phyloP scores from a whole-genome alignment of 164 flowering plant species.

The Protea cynaroides region DNA sequence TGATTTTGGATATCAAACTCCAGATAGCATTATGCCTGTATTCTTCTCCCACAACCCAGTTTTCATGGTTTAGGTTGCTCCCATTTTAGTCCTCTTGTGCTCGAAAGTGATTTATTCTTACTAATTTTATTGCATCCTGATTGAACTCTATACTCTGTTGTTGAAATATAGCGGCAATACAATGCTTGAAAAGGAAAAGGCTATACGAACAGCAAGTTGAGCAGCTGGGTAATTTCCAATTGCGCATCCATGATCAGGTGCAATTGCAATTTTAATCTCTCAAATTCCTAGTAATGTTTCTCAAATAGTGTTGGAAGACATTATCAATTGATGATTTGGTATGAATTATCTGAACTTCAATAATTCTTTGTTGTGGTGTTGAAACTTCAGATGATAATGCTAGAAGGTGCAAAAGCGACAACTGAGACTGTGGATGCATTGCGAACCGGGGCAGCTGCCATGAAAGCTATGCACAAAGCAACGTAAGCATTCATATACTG shows the following conservation, averaged over 20 bases:
- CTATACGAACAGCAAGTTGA: constrained; percentile 38
- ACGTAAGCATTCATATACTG: constrained; percentile 25
- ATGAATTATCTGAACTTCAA: not conserved
- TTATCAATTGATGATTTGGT: not conserved
- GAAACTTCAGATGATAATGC: constrained; percentile 31
- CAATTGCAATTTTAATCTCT: not conserved
- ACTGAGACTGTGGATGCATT: constrained; percentile 47
- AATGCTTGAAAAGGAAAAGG: constrained; percentile 41
- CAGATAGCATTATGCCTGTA: not conserved
- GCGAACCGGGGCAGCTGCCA: constrained; percentile 42
- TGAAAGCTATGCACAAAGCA: constrained; percentile 48
- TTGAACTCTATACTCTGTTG: constrained; percentile 1
- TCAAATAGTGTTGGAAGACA: not conserved
- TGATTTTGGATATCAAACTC: not conserved
- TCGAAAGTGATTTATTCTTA: not conserved
- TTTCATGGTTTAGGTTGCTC: too few species aligned
- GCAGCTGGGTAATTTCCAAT: constrained; percentile 41
- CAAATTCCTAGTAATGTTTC: not conserved
- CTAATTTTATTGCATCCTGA: not conserved
- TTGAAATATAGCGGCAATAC: constrained; percentile 31
- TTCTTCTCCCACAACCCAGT: too few species aligned
- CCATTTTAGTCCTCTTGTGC: too few species aligned
- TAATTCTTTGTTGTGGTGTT: not conserved
- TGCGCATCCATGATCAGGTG: constrained; percentile 45
- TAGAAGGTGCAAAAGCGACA: constrained; percentile 45